phyloP scores from a whole-genome alignment of 2,329 filamentous ascomycete genomes.

The Aspergillus alliaceus region DNA sequence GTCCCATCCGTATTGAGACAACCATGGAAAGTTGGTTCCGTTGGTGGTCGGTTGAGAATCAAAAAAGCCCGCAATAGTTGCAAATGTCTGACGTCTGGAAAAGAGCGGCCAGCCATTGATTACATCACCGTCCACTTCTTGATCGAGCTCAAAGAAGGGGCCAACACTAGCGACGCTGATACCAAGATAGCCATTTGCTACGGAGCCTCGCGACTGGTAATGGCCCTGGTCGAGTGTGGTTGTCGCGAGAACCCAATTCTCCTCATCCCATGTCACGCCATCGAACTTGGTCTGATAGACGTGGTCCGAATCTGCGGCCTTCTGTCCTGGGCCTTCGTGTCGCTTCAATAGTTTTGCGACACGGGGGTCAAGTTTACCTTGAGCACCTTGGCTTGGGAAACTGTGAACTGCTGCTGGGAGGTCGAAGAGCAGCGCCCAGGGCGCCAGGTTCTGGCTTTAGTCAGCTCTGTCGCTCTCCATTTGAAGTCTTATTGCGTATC shows the following conservation, averaged over 20 bases:
- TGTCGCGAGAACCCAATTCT: slow-evolving; percentile 57
- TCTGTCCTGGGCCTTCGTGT: slow-evolving; percentile 13
- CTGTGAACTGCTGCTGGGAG: slow-evolving; percentile 5
- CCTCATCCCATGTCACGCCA: slow-evolving; percentile 60
- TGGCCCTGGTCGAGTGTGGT: slow-evolving; percentile 57
- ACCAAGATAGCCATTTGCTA: slow-evolving; percentile 65
- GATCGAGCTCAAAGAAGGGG: slow-evolving; percentile 63
- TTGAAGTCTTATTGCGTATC: neutral
- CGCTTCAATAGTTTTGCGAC: slow-evolving; percentile 20
- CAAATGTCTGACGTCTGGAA: slow-evolving; percentile 63
- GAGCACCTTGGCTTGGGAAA: neutral
- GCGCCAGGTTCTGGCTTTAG: slow-evolving; percentile 4
- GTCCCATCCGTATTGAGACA: slow-evolving; percentile 68
- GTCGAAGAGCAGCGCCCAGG: slow-evolving; percentile 8
- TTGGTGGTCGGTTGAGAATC: slow-evolving; percentile 60
- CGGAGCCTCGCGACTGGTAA: slow-evolving; percentile 60
- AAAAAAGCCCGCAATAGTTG: slow-evolving; percentile 68
- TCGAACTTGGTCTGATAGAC: slow-evolving; percentile 52
- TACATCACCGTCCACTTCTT: slow-evolving; percentile 50
- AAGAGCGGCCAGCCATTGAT: slow-evolving; percentile 69
- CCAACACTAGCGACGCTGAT: slow-evolving; percentile 64
- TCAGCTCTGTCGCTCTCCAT: neutral
- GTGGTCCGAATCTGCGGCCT: slow-evolving; percentile 16
- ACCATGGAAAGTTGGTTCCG: slow-evolving; percentile 66
- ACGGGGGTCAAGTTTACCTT: slow-evolving; percentile 11